Evolutionary conservation across 306 rosid genomes (phyloP).

Genomic region (Citrullus colocynthis): DNA sequence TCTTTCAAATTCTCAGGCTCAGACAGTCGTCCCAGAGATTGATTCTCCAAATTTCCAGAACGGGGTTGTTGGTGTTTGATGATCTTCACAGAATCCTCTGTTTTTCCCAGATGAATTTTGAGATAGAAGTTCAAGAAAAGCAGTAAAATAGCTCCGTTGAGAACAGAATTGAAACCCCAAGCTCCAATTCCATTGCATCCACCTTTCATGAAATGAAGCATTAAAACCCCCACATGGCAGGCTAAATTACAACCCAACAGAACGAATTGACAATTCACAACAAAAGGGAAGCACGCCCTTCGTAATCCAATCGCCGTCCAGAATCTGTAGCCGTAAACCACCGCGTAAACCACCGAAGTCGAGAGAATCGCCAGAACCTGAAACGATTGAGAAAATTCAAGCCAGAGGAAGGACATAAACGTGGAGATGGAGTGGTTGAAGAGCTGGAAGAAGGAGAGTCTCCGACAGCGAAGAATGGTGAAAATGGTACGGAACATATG

Average conservation of each 20-base stretch:
- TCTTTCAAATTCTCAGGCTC: background rate
- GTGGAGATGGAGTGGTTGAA: slow-evolving; percentile 61
- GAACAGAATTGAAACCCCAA: slow-evolving; percentile 58
- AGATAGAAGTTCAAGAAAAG: slow-evolving; percentile 50
- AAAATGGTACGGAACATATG: slow-evolving; percentile 61
- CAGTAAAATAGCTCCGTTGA: slow-evolving; percentile 40
- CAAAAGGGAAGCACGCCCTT: slow-evolving; percentile 45
- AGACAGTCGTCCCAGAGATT: slow-evolving; percentile 1
- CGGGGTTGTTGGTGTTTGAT: background rate
- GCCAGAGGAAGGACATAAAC: slow-evolving; percentile 55
- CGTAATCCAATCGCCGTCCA: slow-evolving; percentile 57
- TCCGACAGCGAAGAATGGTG: slow-evolving; percentile 42
- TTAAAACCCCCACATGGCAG: slow-evolving; percentile 57
- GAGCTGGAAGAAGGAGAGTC: slow-evolving; percentile 36
- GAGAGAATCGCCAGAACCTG: slow-evolving; percentile 72
- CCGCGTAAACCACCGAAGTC: slow-evolving; percentile 41
- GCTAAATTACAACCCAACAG: slow-evolving; percentile 53
- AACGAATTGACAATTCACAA: slow-evolving; percentile 43
- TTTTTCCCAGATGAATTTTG: slow-evolving; percentile 24
- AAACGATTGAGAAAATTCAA: slow-evolving; percentile 76
- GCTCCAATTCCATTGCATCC: slow-evolving; percentile 90
- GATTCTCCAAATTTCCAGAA: background rate
- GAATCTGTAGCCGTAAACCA: slow-evolving; percentile 55
- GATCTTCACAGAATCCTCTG: background rate
- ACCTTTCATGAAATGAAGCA: slow-evolving; percentile 50